Base-by-base conservation (phyloP, 2,329 filamentous ascomycete species). In the Penicillium sp. region DNA sequence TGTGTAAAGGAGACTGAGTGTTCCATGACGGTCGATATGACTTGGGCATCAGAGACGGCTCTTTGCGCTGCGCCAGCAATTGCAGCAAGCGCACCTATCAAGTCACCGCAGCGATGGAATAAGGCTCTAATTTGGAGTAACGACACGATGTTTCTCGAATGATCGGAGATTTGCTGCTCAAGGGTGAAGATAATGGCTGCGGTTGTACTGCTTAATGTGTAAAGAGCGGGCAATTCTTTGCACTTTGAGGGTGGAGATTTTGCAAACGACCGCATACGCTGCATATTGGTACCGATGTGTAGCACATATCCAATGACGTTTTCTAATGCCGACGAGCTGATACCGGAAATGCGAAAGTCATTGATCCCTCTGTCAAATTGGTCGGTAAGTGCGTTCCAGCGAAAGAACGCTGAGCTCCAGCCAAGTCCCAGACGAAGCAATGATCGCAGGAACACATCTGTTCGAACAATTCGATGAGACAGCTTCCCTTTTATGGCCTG, bases 1-100 rank as follows among this genome's bases (percentile, higher is more conserved):
- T 89, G 83, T 55, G 91, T 86, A 5, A 86, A 80, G 10, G 83
- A 75, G 48, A 86, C 83, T 1, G 86, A 83, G 57, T 85, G 82
- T 27, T 82, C 75, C 58, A 88, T 88, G 1, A 89, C 76, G 21
- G 80, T 72, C 0, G 86, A 85, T 1, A 91, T 73, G 22, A 88
- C 77, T 22, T 83, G 77, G 52, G 87, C 84, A 56, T 91, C 88
- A 4, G 68, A 81, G 47, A 63, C 76, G 43, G 67, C 74, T 54
- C 43, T 80, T 77, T 56, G 83, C 76, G 64, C 80, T 80, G 43
- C 77, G 67, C 68, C 65, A 21, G 76, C 64, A 42, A 77, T 72
- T 42, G 68, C 66, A 27, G 70, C 67, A 21, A 77, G 52, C 16
- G 66, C 67, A 31, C 67, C 66, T 27, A 76, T 59, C 24, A 78